Conservation (phyloP, 2,329 filamentous ascomycete genomes). For the Stylonectria norvegica region DNA sequence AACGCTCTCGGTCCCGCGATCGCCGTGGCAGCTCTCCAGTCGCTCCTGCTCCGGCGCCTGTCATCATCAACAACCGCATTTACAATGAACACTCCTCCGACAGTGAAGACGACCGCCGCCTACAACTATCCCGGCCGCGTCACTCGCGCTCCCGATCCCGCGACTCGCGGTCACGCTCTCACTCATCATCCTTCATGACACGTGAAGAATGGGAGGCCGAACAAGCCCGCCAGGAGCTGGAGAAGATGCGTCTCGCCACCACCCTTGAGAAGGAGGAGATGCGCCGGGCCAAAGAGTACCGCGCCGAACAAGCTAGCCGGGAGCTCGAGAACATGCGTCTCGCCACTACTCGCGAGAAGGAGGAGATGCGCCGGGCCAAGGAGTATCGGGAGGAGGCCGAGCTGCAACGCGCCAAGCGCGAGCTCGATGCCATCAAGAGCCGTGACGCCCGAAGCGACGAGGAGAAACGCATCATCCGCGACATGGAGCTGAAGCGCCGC, state of each 20-base stretch:
- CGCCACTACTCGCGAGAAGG: constrained; percentile 31
- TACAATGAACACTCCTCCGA: constrained; percentile 48
- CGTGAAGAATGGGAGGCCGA: constrained; percentile 43
- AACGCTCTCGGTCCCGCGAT: constrained; percentile 47
- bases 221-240: constrained; percentile 41
- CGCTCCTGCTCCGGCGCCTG: constrained; percentile 31
- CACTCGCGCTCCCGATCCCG: constrained; percentile 27
- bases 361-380: constrained; percentile 36
- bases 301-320: constrained; percentile 34
- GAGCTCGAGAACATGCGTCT: constrained; percentile 19
- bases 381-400: constrained; percentile 46
- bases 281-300: constrained; percentile 38
- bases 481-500: constrained; percentile 44
- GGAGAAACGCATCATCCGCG: constrained; percentile 50
- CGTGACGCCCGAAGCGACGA: constrained; percentile 46
- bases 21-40: constrained; percentile 41
- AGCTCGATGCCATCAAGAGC: constrained; percentile 46
- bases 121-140: constrained; percentile 28
- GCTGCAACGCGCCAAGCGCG: constrained; percentile 46
- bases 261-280: constrained; percentile 37
- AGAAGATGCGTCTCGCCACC: constrained; percentile 42
- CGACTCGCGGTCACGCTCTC: constrained; percentile 34
- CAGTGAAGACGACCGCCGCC: constrained; percentile 31
- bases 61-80: constrained; percentile 58
- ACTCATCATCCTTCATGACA: constrained; percentile 37